Evolutionary conservation across 169 alveolate genomes (phyloP), one percentile per base, ranked within the genome.

Genomic region (Cardiosporidium cionae): DNA sequence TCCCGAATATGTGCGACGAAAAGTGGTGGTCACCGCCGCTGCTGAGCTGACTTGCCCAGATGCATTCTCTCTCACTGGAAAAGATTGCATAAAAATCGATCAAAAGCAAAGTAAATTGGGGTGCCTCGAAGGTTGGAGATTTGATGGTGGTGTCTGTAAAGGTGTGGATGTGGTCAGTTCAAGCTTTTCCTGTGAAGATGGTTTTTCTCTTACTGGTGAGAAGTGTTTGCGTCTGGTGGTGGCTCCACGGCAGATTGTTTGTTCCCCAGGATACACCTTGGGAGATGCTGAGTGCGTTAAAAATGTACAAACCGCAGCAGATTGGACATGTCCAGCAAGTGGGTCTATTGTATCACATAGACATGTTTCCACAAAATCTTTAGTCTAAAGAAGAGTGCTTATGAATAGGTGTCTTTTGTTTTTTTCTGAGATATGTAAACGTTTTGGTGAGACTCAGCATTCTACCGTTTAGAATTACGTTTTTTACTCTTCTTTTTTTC

Each of bases 101-200:
- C 76, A 70, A 68, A 70, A 70, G 31, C 76, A 65, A 27, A 53
- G 54, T 27, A 70, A 70, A 52, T 34, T 70, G 0, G 76, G 76
- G 32, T 70, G 76, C 25, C 67, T 53, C 6, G 76, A 70, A 23
- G 76, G 76, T 3, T 70, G 76, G 76, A 16, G 33, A 0, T 70
- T 53, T 34, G 70, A 1, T n/a, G 76, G 54, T 33, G 2, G 7
- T 44, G 23, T 53, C 69, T 70, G 76, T 29, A 70, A 70, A 22
- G 76, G 76, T 2, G 76, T 63, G 0, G 52, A 70, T 27, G 70
- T 70, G 0, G 4, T 25, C 23, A 53, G 70, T 3, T 62, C 76
- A 25, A 1, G 58, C 1, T 33, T 29, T n/a, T 36, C 33, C 2
- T 70, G 76, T 25, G 76, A 70, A 7, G 58, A 65, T 0, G 76